Base-by-base conservation (phyloP, 2,329 filamentous ascomycete genomes). In the Aspergillus oerlinghausenensis region DNA sequence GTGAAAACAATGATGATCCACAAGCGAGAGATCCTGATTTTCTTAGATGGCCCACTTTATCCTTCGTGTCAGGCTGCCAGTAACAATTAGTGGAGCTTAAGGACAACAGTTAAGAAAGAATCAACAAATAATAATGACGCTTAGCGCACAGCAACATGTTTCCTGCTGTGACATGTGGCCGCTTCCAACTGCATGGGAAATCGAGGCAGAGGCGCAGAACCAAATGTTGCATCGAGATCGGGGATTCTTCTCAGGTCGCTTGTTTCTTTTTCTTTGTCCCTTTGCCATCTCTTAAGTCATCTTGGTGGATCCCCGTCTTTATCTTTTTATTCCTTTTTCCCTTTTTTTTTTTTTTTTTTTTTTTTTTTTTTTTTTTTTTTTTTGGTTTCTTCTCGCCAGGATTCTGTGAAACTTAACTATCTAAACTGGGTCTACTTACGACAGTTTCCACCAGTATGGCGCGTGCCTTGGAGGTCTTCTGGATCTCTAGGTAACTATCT, bases 91-190 rank as follows among this genome's bases (percentile, higher is more conserved):
- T 45, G 42, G n/a, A 45, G 42, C 42, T 23, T 4, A 14, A 19
- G 19, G n/a, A 50, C n/a, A 32, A 50, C 26, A 35, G 17, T 11
- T 9, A 8, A 26, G 17, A 21, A 11, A 11, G 6, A 32, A 26
- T 17, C n/a, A n/a, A 19, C 17, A 50, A 9, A 26, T 29, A 29
- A 29, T 29, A 29, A 29, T 8, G 11, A 26, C 7, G 7, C 26
- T 38, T 38, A 38, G 14, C 32, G 32, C 32, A 35, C 14, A 38
- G 6, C 32, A 38, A 6, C 32, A 38, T 38, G 25, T 35, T 17
- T 55, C 54, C 51, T 61, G 59, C 52, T 51, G 49, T 60, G 62
- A 66, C 62, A 66, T 66, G 64, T 66, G 63, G 64, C 59, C 60
- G 59, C 57, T 65, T 58, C 58, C 59, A 11, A 64, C 57, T 63